Conservation (phyloP, 2,329 filamentous ascomycete genomes). For the Fonsecaea multimorphosa region DNA sequence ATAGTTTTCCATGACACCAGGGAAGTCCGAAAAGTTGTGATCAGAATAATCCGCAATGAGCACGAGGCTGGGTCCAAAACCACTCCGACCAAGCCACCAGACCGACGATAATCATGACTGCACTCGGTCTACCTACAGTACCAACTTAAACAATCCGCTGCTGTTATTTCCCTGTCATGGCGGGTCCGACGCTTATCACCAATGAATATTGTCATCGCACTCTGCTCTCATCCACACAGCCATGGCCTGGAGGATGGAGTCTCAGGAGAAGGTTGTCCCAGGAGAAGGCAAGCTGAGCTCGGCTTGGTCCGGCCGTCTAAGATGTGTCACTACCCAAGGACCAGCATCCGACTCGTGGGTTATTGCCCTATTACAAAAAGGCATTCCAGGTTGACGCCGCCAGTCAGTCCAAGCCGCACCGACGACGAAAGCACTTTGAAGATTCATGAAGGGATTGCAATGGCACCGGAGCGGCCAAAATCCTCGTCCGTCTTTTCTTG, state of each 20-base stretch:
- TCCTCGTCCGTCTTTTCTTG: too few species aligned
- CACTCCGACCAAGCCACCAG: not conserved
- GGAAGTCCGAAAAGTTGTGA: not conserved
- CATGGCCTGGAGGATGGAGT: not conserved
- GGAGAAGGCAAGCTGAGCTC: not conserved
- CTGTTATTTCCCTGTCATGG: not conserved
- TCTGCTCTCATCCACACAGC: not conserved
- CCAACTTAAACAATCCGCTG: not conserved
- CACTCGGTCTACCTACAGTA: not conserved
- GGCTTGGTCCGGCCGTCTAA: too few species aligned
- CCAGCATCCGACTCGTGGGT: too few species aligned
- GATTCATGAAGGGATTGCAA: too few species aligned
- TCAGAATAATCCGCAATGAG: not conserved
- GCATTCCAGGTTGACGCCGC: not conserved
- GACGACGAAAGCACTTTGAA: not conserved
- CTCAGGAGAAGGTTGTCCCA: not conserved
- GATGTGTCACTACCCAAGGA: too few species aligned
- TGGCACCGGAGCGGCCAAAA: too few species aligned
- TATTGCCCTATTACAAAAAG: too few species aligned
- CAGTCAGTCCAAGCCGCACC: not conserved
- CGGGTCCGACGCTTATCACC: not conserved
- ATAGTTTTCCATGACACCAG: not conserved
- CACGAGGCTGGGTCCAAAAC: not conserved
- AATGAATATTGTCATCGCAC: not conserved
- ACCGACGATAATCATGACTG: not conserved